Base-by-base conservation (phyloP, 208 protist species). In the Giardia muris region DNA sequence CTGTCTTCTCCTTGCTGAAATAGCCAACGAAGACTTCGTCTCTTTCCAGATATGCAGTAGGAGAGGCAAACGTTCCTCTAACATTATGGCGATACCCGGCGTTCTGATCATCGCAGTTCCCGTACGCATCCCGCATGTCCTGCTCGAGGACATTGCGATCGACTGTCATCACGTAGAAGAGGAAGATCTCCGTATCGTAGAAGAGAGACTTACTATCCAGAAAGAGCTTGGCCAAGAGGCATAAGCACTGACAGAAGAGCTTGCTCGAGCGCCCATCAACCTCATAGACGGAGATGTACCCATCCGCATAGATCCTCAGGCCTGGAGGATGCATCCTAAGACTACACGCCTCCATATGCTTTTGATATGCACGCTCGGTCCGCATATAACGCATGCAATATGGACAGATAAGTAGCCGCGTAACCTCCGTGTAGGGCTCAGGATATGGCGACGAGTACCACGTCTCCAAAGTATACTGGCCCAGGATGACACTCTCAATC, bases 81-180 rank as follows among this genome's bases (percentile, higher is more conserved):
- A 39, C n/a, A 19, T 4, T 19, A 45, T 45, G 43, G 87, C 30
- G 87, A 89, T 43, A 39, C 4, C 43, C 22, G 30, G 10, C 10
- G 10, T 19, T 39, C 10, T 4, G 43, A 10, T 46, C 43, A 89
- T 43, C 39, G 22, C 10, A 10, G 3, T 43, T 2, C 3, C 45
- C 46, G 3, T 48, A 3, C 30, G 30, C 30, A 91, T 43, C 19
- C 4, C 19, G 4, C 89, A 91, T 47, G 2, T 67, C 89, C 45
- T 67, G 2, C n/a, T 43, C 47, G 39, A 93, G 43, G 22, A 90
- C n/a, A 47, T 89, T 1, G 4, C 45, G 4, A 1, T 47, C 22
- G 57, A 92, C 22, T 2, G 88, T 48, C 67, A 94, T 48, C 10
- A 93, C 87, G 43, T 94, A 94, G 86, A 93, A 94, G 1, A 92